Base-by-base conservation (phyloP, 2,329 filamentous ascomycete species). In the Fusarium pseudocircinatum region DNA sequence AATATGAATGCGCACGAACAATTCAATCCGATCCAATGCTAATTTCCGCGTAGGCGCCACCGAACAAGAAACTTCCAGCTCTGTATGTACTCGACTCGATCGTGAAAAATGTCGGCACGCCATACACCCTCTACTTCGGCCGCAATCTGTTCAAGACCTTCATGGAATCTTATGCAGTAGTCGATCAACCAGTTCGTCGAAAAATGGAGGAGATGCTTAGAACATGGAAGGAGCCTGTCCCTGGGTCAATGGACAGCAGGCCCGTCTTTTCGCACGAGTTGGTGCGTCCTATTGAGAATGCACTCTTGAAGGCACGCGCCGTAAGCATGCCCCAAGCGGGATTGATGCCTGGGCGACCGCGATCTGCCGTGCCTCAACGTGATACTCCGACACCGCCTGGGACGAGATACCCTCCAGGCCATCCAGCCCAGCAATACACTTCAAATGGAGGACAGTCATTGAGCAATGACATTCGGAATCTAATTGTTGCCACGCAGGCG, bases 1-100 rank as follows among this genome's bases (percentile, higher is more conserved):
- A 37, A 36, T 20, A 5, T 28, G 32, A 13, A 37, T 22, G 20
- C 32, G 24, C 32, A 24, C 20, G 15, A 50, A 15, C 34, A n/a
- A 16, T 46, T 10, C 3, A 28, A 32, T 60, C 8, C 3, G 10
- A 15, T 15, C 56, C 53, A 36, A 37, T 42, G 46, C 86, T 89
- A 78, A 89, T 79, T 65, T 49, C 58, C 56, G 24, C 46, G 74
- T 83, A 99, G 96, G 94, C 93, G 61, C 90, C 94, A 50, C 95
- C 96, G 43, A 89, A 91, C 69, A 95, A 95, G 82, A 99, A 98
- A 80, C 87, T 99, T 6, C 95, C 96, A 24, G 94, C 96, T n/a
- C 88, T 99, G 34, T 99, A 98, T 84, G 94, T 99, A 74, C 92
- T 99, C 79, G 96, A 99, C 84, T 98, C 96, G 22, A 96, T 99